phyloP scores from a whole-genome alignment of 1,139 yeast genomes.

The Lodderomyces jiufengensis region DNA sequence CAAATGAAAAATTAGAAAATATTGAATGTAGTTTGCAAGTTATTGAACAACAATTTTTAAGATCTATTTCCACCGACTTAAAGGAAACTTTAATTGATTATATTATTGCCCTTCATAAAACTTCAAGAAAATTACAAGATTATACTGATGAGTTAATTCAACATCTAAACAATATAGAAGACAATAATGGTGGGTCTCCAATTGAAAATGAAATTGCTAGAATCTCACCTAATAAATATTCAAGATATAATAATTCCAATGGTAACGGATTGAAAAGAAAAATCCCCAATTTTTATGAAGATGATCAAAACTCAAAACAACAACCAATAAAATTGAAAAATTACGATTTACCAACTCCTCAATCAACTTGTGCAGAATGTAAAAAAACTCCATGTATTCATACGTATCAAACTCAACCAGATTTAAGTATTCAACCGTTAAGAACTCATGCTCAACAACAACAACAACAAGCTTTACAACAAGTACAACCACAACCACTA shows the following conservation, averaged over 20 bases:
- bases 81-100: constrained; percentile 45
- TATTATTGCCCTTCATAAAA: constrained; percentile 31
- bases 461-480: constrained; percentile 6
- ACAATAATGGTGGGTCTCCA: not conserved
- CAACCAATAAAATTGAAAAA: constrained; percentile 7
- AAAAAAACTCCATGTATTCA: constrained; percentile 12
- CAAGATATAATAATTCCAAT: constrained; percentile 7
- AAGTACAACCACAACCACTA: constrained; percentile 5
- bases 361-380: constrained; percentile 12
- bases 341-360: constrained; percentile 13
- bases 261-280: not conserved
- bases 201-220: constrained; percentile 9
- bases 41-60: constrained; percentile 46
- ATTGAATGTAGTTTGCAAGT: constrained; percentile 45
- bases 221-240: constrained; percentile 12
- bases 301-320: constrained; percentile 2
- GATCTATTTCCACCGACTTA: constrained; percentile 44
- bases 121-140: constrained; percentile 26
- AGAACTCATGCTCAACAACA: constrained; percentile 1
- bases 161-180: constrained; percentile 5
- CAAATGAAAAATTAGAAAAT: constrained; percentile 50
- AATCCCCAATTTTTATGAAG: not conserved
- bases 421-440: not conserved
- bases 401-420: constrained; percentile 7
- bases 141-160: constrained; percentile 29